Base-by-base conservation (phyloP, 106 monocot species). In the Posidonia australis region DNA sequence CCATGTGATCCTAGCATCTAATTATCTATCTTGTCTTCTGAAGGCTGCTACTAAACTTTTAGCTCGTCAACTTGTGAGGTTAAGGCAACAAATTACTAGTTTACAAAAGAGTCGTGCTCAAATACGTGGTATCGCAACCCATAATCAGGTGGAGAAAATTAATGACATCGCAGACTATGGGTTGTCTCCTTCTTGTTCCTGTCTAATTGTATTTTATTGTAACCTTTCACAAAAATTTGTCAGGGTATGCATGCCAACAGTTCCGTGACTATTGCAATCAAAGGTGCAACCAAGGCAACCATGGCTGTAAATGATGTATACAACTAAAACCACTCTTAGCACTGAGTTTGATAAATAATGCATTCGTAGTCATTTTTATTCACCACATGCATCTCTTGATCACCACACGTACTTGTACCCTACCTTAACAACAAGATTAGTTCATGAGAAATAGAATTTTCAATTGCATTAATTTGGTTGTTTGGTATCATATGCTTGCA, bases 221-320 rank as follows among this genome's bases (percentile, higher is more conserved):
- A 10, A 32, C 13, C 11, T 61, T 73, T 65, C 70, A 23, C n/a
- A 10, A 54, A 27, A 60, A 47, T 32, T 30, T 7, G 7, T 12
- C 69, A 90, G 94, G 86, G 84, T 41, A 86, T 96, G 90, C 13
- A 76, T 82, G 86, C 93, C 20, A 83, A 66, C 54, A 80, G 83
- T 65, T 71, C 93, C 49, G 79, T 94, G 45, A 86, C 89, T 69
- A 59, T 76, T 63, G 93, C 83, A 46, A 76, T 94, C 70, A 64
- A 86, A 78, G 80, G 93, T 66, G 93, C 93, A 62, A 82, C 60
- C 53, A 89, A 86, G 69, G 89, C 93, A 49, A 94, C 89, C 81
- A 74, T 77, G 69, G 72, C 83, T 41, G 82, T 94, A 77, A 94
- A 89, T 68, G 81, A 94, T 89, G 93, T 94, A 14, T 51, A 18